Evolutionary conservation across 345 rosid genomes (phyloP).

Genomic region (Gossypium rotundifolium): DNA sequence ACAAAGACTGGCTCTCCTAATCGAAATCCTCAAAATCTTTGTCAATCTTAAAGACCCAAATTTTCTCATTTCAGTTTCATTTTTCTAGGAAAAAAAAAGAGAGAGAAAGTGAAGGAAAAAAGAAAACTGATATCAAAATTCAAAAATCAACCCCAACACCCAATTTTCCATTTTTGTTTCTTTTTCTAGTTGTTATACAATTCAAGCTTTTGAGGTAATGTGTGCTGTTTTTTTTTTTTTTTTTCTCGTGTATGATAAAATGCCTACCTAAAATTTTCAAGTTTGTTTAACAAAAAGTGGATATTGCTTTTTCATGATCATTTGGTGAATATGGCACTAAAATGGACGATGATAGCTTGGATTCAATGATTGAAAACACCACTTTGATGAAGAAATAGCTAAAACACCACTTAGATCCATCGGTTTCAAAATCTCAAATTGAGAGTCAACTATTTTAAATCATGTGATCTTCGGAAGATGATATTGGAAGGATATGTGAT

Average conservation of each 20-base stretch:
- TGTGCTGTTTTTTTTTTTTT: neutral
- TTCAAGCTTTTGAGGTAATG: constrained; percentile 34
- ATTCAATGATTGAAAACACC: constrained; percentile 66
- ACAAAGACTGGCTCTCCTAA: no score
- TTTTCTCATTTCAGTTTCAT: neutral
- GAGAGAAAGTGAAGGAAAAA: neutral
- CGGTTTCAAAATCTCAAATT: constrained; percentile 11
- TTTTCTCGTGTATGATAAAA: no score
- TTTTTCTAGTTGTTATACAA: neutral
- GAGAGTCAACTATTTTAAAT: constrained; percentile 55
- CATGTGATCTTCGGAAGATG: constrained; percentile 63
- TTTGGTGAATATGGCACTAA: constrained; percentile 38
- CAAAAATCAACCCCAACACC: neutral
- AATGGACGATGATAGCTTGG: constrained; percentile 46
- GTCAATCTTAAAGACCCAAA: no score
- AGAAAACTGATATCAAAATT: neutral
- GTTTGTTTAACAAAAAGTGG: constrained; percentile 42
- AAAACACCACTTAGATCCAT: no score
- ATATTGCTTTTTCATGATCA: constrained; percentile 50
- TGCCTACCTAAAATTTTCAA: no score
- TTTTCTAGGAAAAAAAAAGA: neutral
- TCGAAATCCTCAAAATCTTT: no score
- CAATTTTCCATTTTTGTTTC: neutral
- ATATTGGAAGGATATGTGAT: constrained; percentile 39
- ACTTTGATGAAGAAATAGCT: constrained; percentile 24